Evolutionary conservation across 352 stramenopile genomes (phyloP), one percentile per base, ranked within the genome.

Genomic region (Globisporangium heterothallicum): DNA sequence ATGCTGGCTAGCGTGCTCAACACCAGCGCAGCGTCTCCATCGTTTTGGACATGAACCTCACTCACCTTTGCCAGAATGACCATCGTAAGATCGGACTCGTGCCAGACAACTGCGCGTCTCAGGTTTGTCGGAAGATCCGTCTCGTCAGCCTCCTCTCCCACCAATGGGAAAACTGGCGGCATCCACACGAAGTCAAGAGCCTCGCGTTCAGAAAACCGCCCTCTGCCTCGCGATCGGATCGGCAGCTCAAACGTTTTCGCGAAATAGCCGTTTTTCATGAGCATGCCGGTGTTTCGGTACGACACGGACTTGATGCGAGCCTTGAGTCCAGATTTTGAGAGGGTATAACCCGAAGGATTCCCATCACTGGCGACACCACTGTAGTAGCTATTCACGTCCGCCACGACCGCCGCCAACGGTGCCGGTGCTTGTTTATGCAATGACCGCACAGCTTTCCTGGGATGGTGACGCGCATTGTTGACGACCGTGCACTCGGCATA

Each of bases 401-500:
- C 61, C 19, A 81, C 30, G 35, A 84, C 68, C 2, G 64, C 61
- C 24, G 58, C 64, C 6, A 85, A 30, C 21, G 76, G 74, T 3
- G 60, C 60, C 0, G 77, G 52, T 18, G 64, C 57, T 26, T 79
- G 65, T 25, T 84, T 85, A 49, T 86, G 72, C 8, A 88, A 42
- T 4, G 74, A 85, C 8, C 74, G 64, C 45, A 59, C 52, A 9
- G 42, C 21, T 41, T 61, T 56, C 10, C 76, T 72, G 22, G 64
- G 68, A 40, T 62, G 58, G 6, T 42, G 50, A 7, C 32, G 57
- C 30, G 54, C 47, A 27, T 63, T 58, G 18, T 56, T 58, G 13
- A 66, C 61, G 24, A 84, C 47, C 1, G 55, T 58, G 32, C 72
- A 83, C 63, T 88, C 77, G n/a, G 64, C 53, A 43, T 86, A 88